Evolutionary conservation across 441 rosid genomes (phyloP).

Genomic region (Aquilaria agallochum): DNA sequence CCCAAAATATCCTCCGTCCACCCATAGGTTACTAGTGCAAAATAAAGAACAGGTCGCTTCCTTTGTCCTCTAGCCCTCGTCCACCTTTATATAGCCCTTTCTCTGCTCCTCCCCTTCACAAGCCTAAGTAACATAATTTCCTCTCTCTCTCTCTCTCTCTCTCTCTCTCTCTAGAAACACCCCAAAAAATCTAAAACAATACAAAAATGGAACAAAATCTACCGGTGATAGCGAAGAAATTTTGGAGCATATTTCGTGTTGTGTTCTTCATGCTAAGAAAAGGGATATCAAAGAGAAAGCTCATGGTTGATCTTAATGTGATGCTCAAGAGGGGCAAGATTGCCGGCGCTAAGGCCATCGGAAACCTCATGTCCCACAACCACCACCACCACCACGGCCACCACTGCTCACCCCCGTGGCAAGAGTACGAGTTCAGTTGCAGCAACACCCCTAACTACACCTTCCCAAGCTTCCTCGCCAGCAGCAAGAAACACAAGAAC

Average conservation of each 20-base stretch:
- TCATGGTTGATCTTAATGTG: slow-evolving; percentile 61
- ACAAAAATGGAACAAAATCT: slow-evolving; percentile 51
- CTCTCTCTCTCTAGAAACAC: too few species aligned
- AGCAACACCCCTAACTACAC: slow-evolving; percentile 67
- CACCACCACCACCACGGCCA: slow-evolving; percentile 28
- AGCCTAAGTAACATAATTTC: too few species aligned
- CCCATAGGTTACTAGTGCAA: too few species aligned
- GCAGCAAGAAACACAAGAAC: slow-evolving; percentile 30
- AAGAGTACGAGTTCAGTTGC: slow-evolving; percentile 94
- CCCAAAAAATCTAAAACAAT: too few species aligned
- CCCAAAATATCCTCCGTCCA: too few species aligned
- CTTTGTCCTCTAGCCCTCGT: too few species aligned
- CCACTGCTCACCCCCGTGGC: slow-evolving; percentile 19
- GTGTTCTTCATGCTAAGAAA: slow-evolving; percentile 66
- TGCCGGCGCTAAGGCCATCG: slow-evolving; percentile 55
- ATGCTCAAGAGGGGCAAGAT: slow-evolving; percentile 76
- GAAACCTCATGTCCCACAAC: slow-evolving; percentile 61
- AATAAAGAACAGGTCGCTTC: too few species aligned
- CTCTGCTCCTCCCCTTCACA: too few species aligned
- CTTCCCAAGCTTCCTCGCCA: slow-evolving; percentile 29
- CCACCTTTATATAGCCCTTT: too few species aligned
- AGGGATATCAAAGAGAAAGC: slow-evolving; percentile 63
- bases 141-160: too few species aligned
- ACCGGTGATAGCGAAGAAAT: slow-evolving; percentile 47
- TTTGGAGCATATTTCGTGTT: slow-evolving; percentile 57